phyloP scores from a whole-genome alignment of 768 basidiomycete species.

The Suillus bovinus region DNA sequence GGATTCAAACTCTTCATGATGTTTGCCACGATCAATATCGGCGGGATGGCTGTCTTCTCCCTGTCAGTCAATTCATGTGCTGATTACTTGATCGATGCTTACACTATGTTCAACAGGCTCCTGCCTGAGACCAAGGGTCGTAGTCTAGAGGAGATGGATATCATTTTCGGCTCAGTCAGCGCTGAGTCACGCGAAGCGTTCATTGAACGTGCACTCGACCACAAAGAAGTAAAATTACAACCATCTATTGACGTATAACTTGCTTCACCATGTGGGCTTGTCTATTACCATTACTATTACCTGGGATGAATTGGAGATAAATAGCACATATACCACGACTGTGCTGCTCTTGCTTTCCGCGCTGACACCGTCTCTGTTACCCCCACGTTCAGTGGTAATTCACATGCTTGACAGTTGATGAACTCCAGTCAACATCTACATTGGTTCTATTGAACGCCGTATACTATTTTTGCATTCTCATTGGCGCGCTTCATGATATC shows the following conservation, averaged over 20 bases:
- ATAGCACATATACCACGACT: not conserved
- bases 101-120: constrained; percentile 33
- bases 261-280: not conserved
- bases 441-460: constrained; percentile 39
- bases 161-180: constrained; percentile 58
- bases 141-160: constrained; percentile 55
- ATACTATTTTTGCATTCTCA: constrained; percentile 63
- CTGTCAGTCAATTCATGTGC: constrained; percentile 42
- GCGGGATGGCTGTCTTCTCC: constrained; percentile 67
- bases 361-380: not conserved
- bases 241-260: constrained; percentile 14
- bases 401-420: not conserved
- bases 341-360: not conserved
- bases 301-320: not conserved
- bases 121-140: constrained; percentile 66
- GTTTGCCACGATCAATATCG: constrained; percentile 75
- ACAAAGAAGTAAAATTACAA: constrained; percentile 8
- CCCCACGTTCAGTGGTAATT: not conserved
- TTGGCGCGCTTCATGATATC: constrained; percentile 61
- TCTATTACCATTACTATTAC: not conserved
- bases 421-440: not conserved
- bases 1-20: constrained; percentile 78
- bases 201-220: constrained; percentile 38
- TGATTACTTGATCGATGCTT: not conserved
- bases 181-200: constrained; percentile 53